phyloP scores from a whole-genome alignment of 2,329 filamentous ascomycete species.

The Trichoderma sp. region DNA sequence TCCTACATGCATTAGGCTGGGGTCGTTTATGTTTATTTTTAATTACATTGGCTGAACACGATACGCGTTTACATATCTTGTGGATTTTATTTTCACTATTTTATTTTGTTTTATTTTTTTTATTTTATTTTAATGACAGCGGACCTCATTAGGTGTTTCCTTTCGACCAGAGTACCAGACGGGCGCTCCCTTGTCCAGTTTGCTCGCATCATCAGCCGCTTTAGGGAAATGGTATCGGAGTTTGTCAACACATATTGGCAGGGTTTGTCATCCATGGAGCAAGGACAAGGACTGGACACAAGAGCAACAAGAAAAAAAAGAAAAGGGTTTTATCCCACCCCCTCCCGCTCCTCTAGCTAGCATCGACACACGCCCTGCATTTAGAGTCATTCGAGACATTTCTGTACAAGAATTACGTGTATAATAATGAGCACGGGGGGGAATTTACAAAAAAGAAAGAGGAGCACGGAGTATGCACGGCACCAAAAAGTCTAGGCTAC shows the following conservation, averaged over 20 bases:
- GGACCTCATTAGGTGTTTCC: not conserved
- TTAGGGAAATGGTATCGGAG: slow-evolving; percentile 11
- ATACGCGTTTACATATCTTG: not conserved
- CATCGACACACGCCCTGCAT: not conserved
- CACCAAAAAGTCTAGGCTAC: not conserved
- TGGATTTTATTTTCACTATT: not conserved
- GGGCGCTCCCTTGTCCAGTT: not conserved
- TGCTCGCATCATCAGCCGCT: not conserved
- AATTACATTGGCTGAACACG: not conserved
- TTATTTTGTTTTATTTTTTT: not conserved
- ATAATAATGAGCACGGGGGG: not conserved
- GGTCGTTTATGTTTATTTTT: not conserved
- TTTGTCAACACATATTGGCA: slow-evolving; percentile 8
- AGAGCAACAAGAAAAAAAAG: not conserved
- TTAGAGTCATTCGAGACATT: not conserved
- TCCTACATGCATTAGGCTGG: not conserved
- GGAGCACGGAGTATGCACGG: not conserved
- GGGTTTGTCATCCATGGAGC: slow-evolving; percentile 9
- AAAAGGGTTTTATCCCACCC: not conserved
- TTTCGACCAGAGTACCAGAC: not conserved
- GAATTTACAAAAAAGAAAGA: not conserved
- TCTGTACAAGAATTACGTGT: not conserved
- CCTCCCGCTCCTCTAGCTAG: not conserved
- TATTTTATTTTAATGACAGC: not conserved
- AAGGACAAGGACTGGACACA: not conserved